Evolutionary conservation across 2,329 filamentous ascomycete species (phyloP).

Genomic region (Phialophora expanda): DNA sequence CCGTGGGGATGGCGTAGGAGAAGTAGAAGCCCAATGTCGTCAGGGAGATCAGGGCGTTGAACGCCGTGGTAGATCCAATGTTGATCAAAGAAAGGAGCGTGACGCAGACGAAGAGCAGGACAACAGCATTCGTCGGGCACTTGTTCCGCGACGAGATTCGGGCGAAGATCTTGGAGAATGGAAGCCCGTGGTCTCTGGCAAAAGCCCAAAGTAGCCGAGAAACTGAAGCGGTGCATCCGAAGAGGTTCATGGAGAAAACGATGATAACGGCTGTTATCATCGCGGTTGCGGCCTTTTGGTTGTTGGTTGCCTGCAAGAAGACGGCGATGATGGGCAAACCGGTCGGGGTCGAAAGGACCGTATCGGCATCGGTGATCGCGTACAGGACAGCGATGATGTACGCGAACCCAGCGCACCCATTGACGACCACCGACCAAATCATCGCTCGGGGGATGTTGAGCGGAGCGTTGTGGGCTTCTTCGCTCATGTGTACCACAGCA

Average conservation of each 20-base stretch:
- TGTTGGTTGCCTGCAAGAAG: constrained; percentile 55
- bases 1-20: constrained; percentile 35
- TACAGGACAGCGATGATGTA: constrained; percentile 55
- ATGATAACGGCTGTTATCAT: constrained; percentile 49
- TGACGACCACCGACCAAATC: constrained; percentile 55
- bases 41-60: constrained; percentile 37
- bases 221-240: constrained; percentile 43
- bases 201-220: constrained; percentile 51
- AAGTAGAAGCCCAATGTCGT: constrained; percentile 36
- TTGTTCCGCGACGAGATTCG: constrained; percentile 25
- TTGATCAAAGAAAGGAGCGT: constrained; percentile 39
- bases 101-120: constrained; percentile 29
- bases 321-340: constrained; percentile 58
- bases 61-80: constrained; percentile 40
- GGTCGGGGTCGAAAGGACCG: constrained; percentile 49
- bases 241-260: constrained; percentile 37
- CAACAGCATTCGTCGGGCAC: constrained; percentile 38
- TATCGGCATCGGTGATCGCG: constrained; percentile 50
- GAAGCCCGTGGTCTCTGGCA: constrained; percentile 50
- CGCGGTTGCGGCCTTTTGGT: constrained; percentile 51
- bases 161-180: constrained; percentile 40
- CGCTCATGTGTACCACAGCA: constrained; percentile 43
- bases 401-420: constrained; percentile 55
- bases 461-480: constrained; percentile 58
- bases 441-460: constrained; percentile 57